Percentiles rank a stretch among this genome's conserved stretches.
Evolutionary conservation across 305 asterid genomes (phyloP).

Genomic region (Solanum hybrid): DNA sequence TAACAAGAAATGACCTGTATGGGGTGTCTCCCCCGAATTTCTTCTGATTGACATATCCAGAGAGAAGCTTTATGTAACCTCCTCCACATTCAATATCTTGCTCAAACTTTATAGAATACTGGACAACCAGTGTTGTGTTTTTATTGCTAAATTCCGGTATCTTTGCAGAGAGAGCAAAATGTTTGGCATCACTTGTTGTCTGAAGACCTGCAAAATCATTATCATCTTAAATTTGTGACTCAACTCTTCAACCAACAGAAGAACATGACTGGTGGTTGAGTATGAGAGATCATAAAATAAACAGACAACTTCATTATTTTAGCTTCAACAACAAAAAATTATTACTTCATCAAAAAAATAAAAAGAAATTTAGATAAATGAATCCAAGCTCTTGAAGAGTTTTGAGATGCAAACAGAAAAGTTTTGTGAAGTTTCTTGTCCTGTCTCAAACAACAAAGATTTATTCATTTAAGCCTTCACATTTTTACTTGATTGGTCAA

Average conservation of each 20-base stretch:
- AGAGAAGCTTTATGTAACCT: conserved; percentile 82
- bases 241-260: neutral
- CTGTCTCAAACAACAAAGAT: neutral
- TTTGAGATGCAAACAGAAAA: neutral
- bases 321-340: neutral
- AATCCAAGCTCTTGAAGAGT: neutral
- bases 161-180: conserved; percentile 84
- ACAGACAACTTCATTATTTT: neutral
- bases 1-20: conserved; percentile 50
- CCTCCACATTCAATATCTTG: conserved; percentile 98
- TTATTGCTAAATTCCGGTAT: conserved; percentile 80
- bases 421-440: neutral
- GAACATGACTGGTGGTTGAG: neutral
- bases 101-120: conserved; percentile 73
- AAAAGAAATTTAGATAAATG: neutral
- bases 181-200: conserved; percentile 79
- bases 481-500: neutral
- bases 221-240: neutral
- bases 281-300: neutral
- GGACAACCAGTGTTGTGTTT: conserved; percentile 73
- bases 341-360: neutral
- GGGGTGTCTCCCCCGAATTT: conserved; percentile 96
- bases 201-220: conserved; percentile 54
- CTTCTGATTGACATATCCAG: conserved; percentile 89
- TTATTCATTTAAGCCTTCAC: neutral